A percentile compares a stretch with the other conserved stretches of the same genome.
phyloP scores from a whole-genome alignment of 164 flowering plant species.

The Sedum album region DNA sequence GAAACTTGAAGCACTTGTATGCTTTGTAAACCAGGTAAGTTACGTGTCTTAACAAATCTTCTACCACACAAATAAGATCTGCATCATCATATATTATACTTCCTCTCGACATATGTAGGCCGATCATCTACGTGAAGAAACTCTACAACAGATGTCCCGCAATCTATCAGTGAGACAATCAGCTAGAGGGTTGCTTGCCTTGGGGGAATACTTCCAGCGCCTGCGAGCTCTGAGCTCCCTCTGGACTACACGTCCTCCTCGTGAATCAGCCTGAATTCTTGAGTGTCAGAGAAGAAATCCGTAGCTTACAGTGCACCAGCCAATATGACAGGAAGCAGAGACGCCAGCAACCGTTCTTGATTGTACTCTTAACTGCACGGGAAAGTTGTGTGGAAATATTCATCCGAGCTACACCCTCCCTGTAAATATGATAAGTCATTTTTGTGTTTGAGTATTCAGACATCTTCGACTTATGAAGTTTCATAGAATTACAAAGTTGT shows the following conservation, averaged over 20 bases:
- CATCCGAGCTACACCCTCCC: not conserved
- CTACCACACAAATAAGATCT: not conserved
- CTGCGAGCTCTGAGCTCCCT: constrained; percentile 66
- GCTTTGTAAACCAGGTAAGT: constrained; percentile 69
- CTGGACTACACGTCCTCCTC: constrained; percentile 66
- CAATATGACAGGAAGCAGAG: not conserved
- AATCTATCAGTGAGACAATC: constrained; percentile 72
- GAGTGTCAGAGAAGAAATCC: not conserved
- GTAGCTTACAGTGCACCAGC: not conserved
- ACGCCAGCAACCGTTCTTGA: not conserved
- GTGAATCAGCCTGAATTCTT: constrained; percentile 36
- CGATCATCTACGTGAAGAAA: constrained; percentile 71
- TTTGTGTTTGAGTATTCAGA: not conserved
- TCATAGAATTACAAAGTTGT: not conserved
- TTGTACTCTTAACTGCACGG: not conserved
- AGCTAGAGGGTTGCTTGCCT: constrained; percentile 65
- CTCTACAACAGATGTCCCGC: constrained; percentile 56
- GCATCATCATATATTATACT: not conserved
- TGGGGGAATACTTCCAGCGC: constrained; percentile 85
- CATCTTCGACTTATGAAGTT: not conserved
- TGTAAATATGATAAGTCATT: not conserved
- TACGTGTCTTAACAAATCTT: not conserved
- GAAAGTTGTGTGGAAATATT: not conserved
- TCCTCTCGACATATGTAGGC: constrained; percentile 38
- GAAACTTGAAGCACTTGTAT: constrained; percentile 58